Evolutionary conservation across 108 stramenopile genomes (phyloP), one percentile per base, ranked within the genome.

Genomic region (Stephanodiscus triporus): DNA sequence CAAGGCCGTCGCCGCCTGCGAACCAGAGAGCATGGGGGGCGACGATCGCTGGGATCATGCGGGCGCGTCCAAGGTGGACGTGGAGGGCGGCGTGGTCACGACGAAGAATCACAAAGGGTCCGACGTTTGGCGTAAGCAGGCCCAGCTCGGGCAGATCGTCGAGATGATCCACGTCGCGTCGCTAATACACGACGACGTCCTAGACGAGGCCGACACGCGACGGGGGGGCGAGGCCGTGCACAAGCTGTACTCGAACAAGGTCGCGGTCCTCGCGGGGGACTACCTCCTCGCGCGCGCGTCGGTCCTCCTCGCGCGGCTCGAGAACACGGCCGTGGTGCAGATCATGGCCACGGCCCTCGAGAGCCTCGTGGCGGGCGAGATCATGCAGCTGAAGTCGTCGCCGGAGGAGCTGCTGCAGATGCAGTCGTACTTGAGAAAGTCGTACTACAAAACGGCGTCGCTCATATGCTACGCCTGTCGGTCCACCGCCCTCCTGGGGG

Each of bases 131-230:
- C 77, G 88, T 17, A 67, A 84, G n/a, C 95, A 95, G 75, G 91
- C 85, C 7, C 96, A 97, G 76, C 84, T 98, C 32, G 97, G 96
- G 4, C 97, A 97, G 73, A 97, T 98, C 69, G 97, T 97, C 26
- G 98, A 98, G 73, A 98, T 98, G 98, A 98, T 98, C 80, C 98
- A 98, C 73, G 98, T 98, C 3, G 98, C 98, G 9, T 92, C 91
- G 0, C 77, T 98, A 13, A 98, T 98, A 62, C 98, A 98, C 77
- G 98, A 98, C 68, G 98, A 98, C 68, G 97, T 98, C 9, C 86
- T 98, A 60, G 98, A 97, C 61, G 98, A 98, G 83, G 97, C 98
- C 59, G 96, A 97, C 29, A 97, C 95, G 24, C 87, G 98, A 40
- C 78, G 98, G 23, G 98, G 98, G 10, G 98, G 96, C 19, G 89